phyloP scores from a whole-genome alignment of 2,329 filamentous ascomycete species.

The Talaromyces sp. region DNA sequence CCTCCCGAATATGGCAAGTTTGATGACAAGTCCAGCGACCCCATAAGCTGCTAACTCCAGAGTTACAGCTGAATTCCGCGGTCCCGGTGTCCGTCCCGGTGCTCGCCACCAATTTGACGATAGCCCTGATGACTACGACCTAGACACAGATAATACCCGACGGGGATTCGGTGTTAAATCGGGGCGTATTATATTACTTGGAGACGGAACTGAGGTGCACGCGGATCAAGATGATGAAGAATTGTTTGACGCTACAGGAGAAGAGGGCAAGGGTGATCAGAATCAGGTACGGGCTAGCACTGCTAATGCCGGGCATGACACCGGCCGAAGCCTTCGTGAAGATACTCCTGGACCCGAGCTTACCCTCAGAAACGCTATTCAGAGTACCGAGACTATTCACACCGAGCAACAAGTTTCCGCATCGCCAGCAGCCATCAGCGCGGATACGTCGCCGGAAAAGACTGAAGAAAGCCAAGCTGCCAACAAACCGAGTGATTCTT shows the following conservation, averaged over 20 bases:
- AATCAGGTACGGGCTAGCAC: slow-evolving; percentile 72
- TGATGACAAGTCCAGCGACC: slow-evolving; percentile 41
- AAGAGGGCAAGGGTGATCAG: slow-evolving; percentile 76
- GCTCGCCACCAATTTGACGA: slow-evolving; percentile 69
- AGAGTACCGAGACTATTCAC: slow-evolving; percentile 21
- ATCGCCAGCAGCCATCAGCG: slow-evolving; percentile 37
- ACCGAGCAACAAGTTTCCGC: slow-evolving; percentile 32
- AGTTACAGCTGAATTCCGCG: slow-evolving; percentile 73
- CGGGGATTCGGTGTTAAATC: slow-evolving; percentile 66
- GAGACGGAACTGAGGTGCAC: slow-evolving; percentile 89
- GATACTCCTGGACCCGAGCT: slow-evolving; percentile 51
- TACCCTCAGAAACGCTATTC: slow-evolving; percentile 28
- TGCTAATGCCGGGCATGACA: slow-evolving; percentile 28
- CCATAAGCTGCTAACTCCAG: slow-evolving; percentile 37
- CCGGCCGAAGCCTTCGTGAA: slow-evolving; percentile 45
- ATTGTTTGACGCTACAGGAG: slow-evolving; percentile 89
- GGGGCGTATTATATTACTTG: slow-evolving; percentile 88
- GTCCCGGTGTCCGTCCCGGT: slow-evolving; percentile 70
- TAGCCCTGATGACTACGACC: slow-evolving; percentile 59
- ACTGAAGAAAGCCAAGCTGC: slow-evolving; percentile 22
- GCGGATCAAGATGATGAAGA: slow-evolving; percentile 86
- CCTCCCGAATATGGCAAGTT: slow-evolving; percentile 98
- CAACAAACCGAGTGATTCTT: slow-evolving; percentile 15
- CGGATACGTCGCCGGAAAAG: slow-evolving; percentile 27
- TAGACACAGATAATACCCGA: slow-evolving; percentile 53